Conservation (phyloP, 2,329 filamentous ascomycete species). For the Penicillium verrucosum region DNA sequence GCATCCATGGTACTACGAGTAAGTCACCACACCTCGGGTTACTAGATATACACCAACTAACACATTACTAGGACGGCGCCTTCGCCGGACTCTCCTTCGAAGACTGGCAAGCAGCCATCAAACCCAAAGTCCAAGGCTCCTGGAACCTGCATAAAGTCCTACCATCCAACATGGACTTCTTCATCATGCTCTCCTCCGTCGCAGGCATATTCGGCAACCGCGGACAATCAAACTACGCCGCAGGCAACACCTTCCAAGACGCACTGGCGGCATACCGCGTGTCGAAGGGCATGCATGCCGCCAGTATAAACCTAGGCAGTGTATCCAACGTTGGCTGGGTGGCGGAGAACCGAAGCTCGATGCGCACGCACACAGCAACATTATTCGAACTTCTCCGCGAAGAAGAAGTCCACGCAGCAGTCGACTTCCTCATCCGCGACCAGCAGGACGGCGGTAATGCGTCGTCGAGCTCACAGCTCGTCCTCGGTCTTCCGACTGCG, state of each 20-base stretch:
- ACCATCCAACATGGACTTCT: constrained; percentile 40
- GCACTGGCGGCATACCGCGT: constrained; percentile 32
- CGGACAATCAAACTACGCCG: constrained; percentile 46
- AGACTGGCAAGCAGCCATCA: constrained; percentile 37
- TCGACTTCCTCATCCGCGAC: constrained; percentile 19
- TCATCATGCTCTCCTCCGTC: constrained; percentile 43
- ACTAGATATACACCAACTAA: not conserved
- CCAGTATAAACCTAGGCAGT: constrained; percentile 29
- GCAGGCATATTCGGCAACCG: constrained; percentile 46
- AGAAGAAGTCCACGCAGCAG: constrained; percentile 22
- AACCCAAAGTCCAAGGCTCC: constrained; percentile 42
- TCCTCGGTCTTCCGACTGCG: constrained; percentile 20
- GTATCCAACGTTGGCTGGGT: constrained; percentile 36
- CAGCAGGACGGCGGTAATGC: not conserved
- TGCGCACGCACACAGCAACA: constrained; percentile 9
- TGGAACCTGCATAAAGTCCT: constrained; percentile 36
- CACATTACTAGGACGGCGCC: constrained; percentile 11
- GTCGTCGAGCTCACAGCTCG: constrained; percentile 6
- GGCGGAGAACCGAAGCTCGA: constrained; percentile 24
- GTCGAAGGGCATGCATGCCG: constrained; percentile 16
- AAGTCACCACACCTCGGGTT: not conserved
- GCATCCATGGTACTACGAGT: constrained; percentile 23
- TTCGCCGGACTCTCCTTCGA: constrained; percentile 35
- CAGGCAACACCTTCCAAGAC: constrained; percentile 41
- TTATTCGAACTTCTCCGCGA: constrained; percentile 23